Conservation (phyloP, 2,329 filamentous ascomycete species). For the Colletotrichum musicola region DNA sequence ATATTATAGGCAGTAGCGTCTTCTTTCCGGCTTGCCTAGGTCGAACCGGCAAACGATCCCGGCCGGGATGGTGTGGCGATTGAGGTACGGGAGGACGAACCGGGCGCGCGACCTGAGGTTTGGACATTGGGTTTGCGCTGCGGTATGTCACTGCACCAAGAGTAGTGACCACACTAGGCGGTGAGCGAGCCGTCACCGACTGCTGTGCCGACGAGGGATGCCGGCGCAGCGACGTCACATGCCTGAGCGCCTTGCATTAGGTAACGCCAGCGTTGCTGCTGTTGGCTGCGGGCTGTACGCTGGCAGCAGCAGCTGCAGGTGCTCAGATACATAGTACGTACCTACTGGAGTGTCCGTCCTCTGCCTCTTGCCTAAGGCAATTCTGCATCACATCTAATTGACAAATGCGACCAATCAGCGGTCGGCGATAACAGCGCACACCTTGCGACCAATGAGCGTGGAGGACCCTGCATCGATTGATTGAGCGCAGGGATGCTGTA, state of each 20-base stretch:
- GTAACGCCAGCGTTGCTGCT: background rate
- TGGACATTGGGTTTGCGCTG: background rate
- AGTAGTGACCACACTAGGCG: conserved; percentile 13
- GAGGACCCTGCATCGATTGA: conserved; percentile 35
- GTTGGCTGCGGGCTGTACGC: too few species aligned
- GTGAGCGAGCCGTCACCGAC: conserved; percentile 34
- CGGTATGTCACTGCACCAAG: conserved; percentile 19
- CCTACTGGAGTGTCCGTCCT: too few species aligned
- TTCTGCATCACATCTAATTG: conserved; percentile 1
- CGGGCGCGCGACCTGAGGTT: background rate
- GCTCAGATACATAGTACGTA: too few species aligned
- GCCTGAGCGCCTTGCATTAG: conserved; percentile 24
- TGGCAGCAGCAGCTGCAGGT: too few species aligned
- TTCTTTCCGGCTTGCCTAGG: background rate
- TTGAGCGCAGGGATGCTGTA: conserved; percentile 28
- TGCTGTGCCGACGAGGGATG: conserved; percentile 33
- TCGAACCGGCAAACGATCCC: conserved; percentile 5
- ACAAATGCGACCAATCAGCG: conserved; percentile 12
- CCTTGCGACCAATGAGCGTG: conserved; percentile 9
- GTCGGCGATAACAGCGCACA: conserved; percentile 15
- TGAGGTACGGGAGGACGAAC: background rate
- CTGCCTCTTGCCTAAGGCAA: conserved; percentile 27
- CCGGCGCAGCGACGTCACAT: conserved; percentile 34
- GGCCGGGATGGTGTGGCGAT: conserved; percentile 22
- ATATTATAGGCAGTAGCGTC: background rate